Percentiles rank a stretch among this genome's conserved stretches.
Conservation (phyloP, 2,329 filamentous ascomycete genomes). For the Metarhizium humberi region DNA sequence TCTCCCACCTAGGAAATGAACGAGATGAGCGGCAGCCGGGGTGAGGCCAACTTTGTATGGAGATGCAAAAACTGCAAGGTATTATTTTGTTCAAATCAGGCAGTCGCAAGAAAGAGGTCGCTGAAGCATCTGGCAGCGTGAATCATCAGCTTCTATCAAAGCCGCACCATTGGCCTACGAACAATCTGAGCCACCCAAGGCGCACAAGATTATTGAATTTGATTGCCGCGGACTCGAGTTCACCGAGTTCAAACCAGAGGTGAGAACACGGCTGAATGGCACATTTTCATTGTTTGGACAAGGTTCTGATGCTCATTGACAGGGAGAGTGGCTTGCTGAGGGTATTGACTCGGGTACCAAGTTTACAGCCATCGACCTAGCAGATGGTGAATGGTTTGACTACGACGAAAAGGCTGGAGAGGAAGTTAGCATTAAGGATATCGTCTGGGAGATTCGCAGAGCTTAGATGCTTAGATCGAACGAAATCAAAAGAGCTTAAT, state of each 20-base stretch:
- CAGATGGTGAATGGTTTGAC: constrained; percentile 93
- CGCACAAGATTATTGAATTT: constrained; percentile 75
- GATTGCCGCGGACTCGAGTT: constrained; percentile 95
- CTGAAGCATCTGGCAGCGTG: constrained; percentile 43
- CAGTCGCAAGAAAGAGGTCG: not conserved
- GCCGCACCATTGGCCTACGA: constrained; percentile 63
- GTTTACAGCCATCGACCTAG: constrained; percentile 73
- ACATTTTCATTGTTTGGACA: too few species aligned
- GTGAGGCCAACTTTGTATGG: constrained; percentile 99
- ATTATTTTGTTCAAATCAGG: constrained; percentile 7
- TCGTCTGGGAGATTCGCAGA: constrained; percentile 77
- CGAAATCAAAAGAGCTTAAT: not conserved
- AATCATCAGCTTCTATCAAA: constrained; percentile 79
- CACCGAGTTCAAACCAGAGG: constrained; percentile 80
- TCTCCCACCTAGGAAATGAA: constrained; percentile 59
- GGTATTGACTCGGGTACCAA: constrained; percentile 72
- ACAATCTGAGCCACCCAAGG: constrained; percentile 61
- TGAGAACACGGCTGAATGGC: constrained; percentile 26
- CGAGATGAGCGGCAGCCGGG: constrained; percentile 84
- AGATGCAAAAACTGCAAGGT: constrained; percentile 98
- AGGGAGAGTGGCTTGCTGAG: constrained; percentile 87
- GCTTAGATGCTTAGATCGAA: constrained; percentile 34
- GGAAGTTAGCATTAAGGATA: constrained; percentile 84
- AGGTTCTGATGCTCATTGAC: not conserved
- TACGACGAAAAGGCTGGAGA: constrained; percentile 92